A percentile compares a stretch with the other conserved stretches of the same genome.
Conservation (phyloP, 75 land plant genomes). For the Pinus taeda region DNA sequence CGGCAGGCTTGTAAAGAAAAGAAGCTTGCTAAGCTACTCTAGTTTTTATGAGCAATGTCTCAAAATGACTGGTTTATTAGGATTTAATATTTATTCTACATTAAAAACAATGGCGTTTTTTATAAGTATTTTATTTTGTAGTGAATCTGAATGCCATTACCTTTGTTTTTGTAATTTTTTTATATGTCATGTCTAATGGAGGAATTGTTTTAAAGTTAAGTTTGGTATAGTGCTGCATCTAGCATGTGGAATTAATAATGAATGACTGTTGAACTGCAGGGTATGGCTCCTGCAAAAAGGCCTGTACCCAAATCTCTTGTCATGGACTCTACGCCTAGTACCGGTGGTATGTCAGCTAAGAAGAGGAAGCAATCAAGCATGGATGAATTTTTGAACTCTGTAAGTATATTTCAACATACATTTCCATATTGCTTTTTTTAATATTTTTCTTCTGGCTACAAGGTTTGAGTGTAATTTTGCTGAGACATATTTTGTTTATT, state of each 20-base stretch:
- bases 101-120: background rate
- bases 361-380: conserved; percentile 23
- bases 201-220: background rate
- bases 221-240: background rate
- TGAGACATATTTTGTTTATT: background rate
- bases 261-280: background rate
- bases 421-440: background rate
- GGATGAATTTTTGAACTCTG: conserved; percentile 30
- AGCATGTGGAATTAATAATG: background rate
- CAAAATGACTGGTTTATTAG: background rate
- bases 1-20: conserved; percentile 93
- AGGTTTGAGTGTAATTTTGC: background rate
- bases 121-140: background rate
- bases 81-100: too few relatives aligned
- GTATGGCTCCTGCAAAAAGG: conserved; percentile 31
- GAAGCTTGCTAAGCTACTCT: conserved; percentile 63
- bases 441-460: background rate
- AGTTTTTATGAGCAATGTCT: background rate
- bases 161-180: conserved; percentile 9
- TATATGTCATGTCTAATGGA: background rate
- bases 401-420: conserved; percentile 6
- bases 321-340: conserved; percentile 13
- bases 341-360: conserved; percentile 16
- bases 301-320: conserved; percentile 12
- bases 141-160: background rate